Conservation (phyloP, 345 rosid genomes). For the Populus pruinosa region DNA sequence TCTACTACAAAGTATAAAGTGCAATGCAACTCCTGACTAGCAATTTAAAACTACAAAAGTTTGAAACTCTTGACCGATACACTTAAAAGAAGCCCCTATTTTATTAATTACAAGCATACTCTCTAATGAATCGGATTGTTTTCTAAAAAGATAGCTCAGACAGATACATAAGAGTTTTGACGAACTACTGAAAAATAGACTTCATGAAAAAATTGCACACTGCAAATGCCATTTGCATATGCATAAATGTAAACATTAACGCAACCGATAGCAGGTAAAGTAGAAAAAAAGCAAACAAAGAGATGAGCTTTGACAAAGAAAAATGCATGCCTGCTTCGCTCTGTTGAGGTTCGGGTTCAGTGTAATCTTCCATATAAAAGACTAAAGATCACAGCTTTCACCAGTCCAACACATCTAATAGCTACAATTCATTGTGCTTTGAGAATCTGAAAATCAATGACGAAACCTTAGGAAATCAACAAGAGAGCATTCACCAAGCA, state of each 20-base stretch:
- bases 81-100: background rate
- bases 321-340: slow-evolving; percentile 38
- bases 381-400: background rate
- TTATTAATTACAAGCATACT: background rate
- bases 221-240: slow-evolving; percentile 27
- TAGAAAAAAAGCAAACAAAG: background rate
- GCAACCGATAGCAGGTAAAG: background rate
- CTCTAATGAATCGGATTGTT: background rate
- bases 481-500: background rate
- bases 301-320: background rate
- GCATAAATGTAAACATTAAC: background rate
- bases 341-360: slow-evolving; percentile 35
- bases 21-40: background rate
- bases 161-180: background rate
- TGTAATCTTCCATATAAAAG: slow-evolving; percentile 46
- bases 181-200: background rate
- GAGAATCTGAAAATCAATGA: background rate
- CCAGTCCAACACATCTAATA: background rate
- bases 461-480: background rate
- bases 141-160: background rate
- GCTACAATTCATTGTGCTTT: background rate
- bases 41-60: background rate
- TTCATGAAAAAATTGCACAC: slow-evolving; percentile 63
- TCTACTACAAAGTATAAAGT: background rate
- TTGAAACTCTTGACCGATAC: background rate